These are phyloP conservation scores for Globisporangium camurandrum DNA, from an alignment of 352 stramenopile genomes.

Conservation along the genomic window DNA sequence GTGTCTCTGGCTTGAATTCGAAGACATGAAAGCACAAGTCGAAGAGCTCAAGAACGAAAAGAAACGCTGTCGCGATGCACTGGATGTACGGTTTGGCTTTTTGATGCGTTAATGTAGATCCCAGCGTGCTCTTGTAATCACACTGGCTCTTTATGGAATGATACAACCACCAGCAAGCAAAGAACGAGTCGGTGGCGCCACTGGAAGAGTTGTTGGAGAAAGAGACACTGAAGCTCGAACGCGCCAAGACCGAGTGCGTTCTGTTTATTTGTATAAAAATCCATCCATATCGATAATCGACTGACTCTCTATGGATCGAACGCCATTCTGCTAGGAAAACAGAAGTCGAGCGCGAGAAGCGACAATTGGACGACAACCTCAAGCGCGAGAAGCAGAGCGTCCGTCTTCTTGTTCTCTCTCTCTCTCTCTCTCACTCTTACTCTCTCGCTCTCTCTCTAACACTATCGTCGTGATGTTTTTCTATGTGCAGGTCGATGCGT, in stretches of 20 bases:
- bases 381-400: constrained; percentile 56
- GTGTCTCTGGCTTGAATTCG: constrained; percentile 78
- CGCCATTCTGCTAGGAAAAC: too few species aligned
- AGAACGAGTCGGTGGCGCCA: constrained; percentile 51
- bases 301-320: too few species aligned
- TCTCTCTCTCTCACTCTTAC: too few species aligned
- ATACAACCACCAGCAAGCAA: constrained; percentile 42
- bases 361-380: constrained; percentile 49
- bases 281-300: too few species aligned
- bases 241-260: constrained; percentile 53
- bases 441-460: not conserved
- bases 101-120: too few species aligned
- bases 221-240: constrained; percentile 51
- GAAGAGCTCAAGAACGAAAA: constrained; percentile 64
- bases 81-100: too few species aligned
- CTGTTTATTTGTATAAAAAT: not conserved
- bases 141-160: not conserved
- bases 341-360: constrained; percentile 37
- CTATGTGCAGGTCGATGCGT: constrained; percentile 39
- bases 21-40: constrained; percentile 63
- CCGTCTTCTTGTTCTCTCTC: too few species aligned
- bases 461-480: not conserved
- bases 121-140: not conserved
- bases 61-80: constrained; percentile 52
- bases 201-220: constrained; percentile 62